Base-by-base conservation (phyloP, 352 stramenopile genomes). In the Lagenidium sp. region DNA sequence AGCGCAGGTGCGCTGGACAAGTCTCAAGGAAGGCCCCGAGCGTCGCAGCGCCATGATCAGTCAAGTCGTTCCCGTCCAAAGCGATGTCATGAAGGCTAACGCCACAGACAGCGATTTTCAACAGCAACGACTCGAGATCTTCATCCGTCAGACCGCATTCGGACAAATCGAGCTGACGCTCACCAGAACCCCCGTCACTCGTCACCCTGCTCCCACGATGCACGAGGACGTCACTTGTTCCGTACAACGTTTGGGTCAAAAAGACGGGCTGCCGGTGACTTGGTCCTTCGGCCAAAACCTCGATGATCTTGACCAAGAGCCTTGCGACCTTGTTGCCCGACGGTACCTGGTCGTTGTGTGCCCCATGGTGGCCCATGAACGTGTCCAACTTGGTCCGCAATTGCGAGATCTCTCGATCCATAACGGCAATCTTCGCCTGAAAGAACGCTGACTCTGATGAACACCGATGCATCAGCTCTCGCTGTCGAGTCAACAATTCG, bases 21-120 rank as follows among this genome's bases (percentile, higher is more conserved):
- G 68, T 74, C 21, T 70, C 61, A 4, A 82, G 21, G 35, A 80
- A 82, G 18, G 55, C 54, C 6, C 55, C 66, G 1, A 80, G 32
- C 12, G 62, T 47, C 19, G 65, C 55, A 3, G 53, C 59, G 6
- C 64, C 69, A 46, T 36, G n/a, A 22, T 82, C 69, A 20, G 55
- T 63, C 11, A 82, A 25, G 2, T 53, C 20, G 34, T 78, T 79
- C 8, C 46, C 42, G 16, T 65, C 57, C 4, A 82, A 53, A 10
- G 49, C 35, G 24, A 82, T 55, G 15, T 76, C 56, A 15, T 40
- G 29, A 36, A 82, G 57, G 0, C 37, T 28, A 19, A 57, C 50
- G 0, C 52, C 50, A 32, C 57, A 63, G 6, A 78, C 59, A 8
- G 55, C 34, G 11, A 78, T 41, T 35, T 80, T 82, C 19, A 70